These are phyloP conservation scores for Breviolum minutum DNA, from an alignment of 73 alveolate species.

Conservation along the genomic window DNA sequence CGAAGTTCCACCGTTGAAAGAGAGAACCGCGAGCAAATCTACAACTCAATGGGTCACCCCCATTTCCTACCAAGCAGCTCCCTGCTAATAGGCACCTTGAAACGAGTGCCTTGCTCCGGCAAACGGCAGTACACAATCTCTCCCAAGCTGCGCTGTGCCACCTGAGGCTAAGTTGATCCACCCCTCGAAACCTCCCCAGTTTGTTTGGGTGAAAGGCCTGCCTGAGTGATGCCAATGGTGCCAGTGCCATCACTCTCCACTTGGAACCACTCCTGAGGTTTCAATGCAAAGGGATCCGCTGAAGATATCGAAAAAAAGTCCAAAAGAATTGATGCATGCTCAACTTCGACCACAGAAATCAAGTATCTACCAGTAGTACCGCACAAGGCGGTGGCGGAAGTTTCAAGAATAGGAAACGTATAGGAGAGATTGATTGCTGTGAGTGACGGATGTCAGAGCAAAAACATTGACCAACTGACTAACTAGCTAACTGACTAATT, in stretches of 20 bases:
- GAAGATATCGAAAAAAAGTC: background rate
- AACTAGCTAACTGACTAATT: too few species aligned
- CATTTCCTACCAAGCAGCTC: background rate
- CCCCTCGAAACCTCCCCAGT: background rate
- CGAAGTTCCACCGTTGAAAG: too few species aligned
- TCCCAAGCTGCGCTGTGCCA: conserved; percentile 86
- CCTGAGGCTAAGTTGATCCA: background rate
- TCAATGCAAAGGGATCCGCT: background rate
- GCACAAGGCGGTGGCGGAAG: too few species aligned
- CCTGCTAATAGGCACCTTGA: conserved; percentile 17
- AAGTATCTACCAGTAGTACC: too few species aligned
- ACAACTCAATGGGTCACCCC: background rate
- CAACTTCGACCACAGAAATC: too few species aligned
- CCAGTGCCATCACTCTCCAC: conserved; percentile 62
- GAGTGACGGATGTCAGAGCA: too few species aligned
- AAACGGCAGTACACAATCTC: conserved; percentile 70
- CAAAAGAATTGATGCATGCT: background rate
- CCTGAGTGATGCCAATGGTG: conserved; percentile 85
- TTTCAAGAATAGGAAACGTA: too few species aligned
- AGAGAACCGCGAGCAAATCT: background rate
- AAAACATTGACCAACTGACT: too few species aligned
- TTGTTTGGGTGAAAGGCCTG: background rate
- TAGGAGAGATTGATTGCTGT: too few species aligned
- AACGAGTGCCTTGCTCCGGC: conserved; percentile 48
- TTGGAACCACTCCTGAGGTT: conserved; percentile 63